These are phyloP conservation scores for Cladorrhinum sp. DNA, from an alignment of 2,329 filamentous ascomycete species.

Conservation along the genomic window DNA sequence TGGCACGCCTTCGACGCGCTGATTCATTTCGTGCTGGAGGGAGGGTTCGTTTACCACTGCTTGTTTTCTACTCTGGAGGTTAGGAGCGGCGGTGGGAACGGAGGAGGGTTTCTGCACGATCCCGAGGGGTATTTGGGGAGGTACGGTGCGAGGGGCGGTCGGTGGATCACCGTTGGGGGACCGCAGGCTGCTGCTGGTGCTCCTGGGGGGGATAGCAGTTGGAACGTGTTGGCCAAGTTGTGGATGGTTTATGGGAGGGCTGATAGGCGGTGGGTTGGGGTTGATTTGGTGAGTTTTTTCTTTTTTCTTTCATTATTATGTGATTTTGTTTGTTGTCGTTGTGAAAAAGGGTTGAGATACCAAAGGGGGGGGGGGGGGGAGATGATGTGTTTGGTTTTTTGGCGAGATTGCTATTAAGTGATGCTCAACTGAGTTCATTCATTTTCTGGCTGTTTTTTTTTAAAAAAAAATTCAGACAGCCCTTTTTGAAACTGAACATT, in stretches of 20 bases:
- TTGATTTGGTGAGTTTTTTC: constrained; percentile 49
- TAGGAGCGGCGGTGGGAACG: constrained; percentile 32
- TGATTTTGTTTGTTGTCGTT: neutral
- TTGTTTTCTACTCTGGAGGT: constrained; percentile 61
- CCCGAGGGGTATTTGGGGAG: constrained; percentile 52
- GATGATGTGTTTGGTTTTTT: no score
- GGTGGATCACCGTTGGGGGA: constrained; percentile 44
- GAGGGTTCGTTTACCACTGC: constrained; percentile 88
- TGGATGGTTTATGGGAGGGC: constrained; percentile 70
- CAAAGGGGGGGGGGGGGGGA: no score
- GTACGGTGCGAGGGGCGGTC: constrained; percentile 37
- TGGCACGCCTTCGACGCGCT: constrained; percentile 94
- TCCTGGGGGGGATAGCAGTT: no score
- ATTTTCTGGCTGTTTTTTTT: no score
- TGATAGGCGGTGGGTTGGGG: constrained; percentile 61
- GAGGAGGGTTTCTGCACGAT: constrained; percentile 43
- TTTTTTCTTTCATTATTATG: constrained; percentile 8
- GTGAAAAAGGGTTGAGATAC: neutral
- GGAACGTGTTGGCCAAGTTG: constrained; percentile 54
- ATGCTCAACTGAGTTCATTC: no score
- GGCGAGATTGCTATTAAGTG: no score
- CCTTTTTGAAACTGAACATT: neutral
- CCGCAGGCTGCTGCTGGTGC: constrained; percentile 51
- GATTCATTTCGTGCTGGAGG: constrained; percentile 88
- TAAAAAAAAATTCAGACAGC: no score